Base-by-base conservation (phyloP, 805 yeast genomes). In the Pichia nanzhaoensis region DNA sequence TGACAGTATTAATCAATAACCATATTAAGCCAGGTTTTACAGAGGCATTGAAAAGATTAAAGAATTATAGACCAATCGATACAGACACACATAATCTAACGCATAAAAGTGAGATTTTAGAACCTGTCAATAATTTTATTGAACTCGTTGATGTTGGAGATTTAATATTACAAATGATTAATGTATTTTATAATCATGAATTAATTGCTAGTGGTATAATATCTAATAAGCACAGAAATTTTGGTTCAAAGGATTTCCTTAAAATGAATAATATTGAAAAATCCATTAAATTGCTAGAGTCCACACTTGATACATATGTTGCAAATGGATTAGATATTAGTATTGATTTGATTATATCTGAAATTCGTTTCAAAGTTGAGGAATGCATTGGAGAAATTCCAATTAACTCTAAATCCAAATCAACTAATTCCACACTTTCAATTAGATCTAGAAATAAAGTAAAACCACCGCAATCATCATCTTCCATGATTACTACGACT, bases 311-410 rank as follows among this genome's bases (percentile, higher is more conserved):
- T 62, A 86, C 80, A 44, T 83, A 75, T 58, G 96, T 93, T 17
- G 99, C 98, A 0, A 85, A 84, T 56, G 99, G 99, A 0, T 70
- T 93, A 27, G 90, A 88, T 55, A 75, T 84, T n/a, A 95, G 97
- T 35, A 88, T 93, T 30, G 95, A 86, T 49, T 90, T 89, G 9
- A 70, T 93, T 33, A 80, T 89, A 64, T 83, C 78, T 53, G 96
- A 91, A 58, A 78, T 90, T 34, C 41, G 37, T 21, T 41, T 45
- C 7, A 48, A 48, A 18, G 43, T 51, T 30, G 53, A 51, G 21
- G 42, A 44, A 28, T 31, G 20, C 14, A 39, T 48, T 41, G 53
- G 53, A 9, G 41, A 41, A 4, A 52, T 89, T 12, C 47, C 51
- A 13, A 28, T 28, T 4, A 45, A 33, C 31, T 18, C 37, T 8